These are phyloP conservation scores for Heliamphora pulchella DNA, from an alignment of 179 eudicot genomes.

Conservation along the genomic window DNA sequence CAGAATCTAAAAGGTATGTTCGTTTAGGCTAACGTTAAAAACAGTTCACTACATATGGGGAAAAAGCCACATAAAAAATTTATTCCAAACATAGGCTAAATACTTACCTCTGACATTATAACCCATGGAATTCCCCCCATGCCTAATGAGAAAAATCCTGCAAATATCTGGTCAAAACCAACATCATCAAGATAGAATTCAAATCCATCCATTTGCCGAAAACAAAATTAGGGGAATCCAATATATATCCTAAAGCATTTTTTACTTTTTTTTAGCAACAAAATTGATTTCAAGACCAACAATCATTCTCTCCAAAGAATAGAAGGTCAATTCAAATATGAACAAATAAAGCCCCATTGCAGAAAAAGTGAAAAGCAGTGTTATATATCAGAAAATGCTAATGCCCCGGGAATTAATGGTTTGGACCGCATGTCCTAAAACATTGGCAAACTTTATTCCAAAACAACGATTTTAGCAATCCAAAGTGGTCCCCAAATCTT, in stretches of 20 bases:
- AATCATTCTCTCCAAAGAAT: neutral
- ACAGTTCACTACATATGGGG: no score
- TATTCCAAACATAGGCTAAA: neutral
- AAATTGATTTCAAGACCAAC: neutral
- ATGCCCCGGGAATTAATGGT: neutral
- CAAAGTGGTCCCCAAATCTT: neutral
- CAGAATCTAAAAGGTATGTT: no score
- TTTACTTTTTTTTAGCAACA: neutral
- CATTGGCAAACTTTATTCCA: neutral
- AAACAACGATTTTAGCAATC: neutral
- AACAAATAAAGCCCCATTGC: neutral
- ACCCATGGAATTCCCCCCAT: conserved; percentile 96
- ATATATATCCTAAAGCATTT: neutral
- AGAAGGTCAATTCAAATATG: neutral
- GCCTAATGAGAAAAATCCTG: conserved; percentile 77
- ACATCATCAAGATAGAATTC: conserved; percentile 3
- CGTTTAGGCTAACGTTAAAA: no score
- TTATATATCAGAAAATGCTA: neutral
- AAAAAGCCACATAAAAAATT: no score
- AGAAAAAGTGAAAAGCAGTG: neutral
- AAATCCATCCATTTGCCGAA: neutral
- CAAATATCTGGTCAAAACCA: conserved; percentile 42
- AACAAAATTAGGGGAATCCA: neutral
- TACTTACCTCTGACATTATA: conserved; percentile 81
- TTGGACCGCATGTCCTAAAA: neutral